phyloP scores from a whole-genome alignment of 140 eudicot species.

The Anethum foeniculum region DNA sequence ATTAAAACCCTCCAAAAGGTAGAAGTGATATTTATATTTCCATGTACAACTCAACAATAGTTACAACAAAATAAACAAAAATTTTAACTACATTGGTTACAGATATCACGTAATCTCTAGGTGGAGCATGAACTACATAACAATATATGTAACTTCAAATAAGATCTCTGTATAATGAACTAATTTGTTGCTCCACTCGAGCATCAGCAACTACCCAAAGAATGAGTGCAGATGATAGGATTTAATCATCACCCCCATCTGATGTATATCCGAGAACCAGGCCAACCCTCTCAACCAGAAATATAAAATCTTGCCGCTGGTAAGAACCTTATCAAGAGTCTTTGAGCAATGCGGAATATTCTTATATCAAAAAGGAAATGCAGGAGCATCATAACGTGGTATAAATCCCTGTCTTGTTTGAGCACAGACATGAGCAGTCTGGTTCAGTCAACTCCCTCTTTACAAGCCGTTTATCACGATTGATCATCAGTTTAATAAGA shows the following conservation, averaged over 20 bases:
- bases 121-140: neutral
- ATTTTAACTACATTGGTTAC: neutral
- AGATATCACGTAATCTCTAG: neutral
- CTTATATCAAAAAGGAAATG: neutral
- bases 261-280: neutral
- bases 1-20: neutral
- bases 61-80: neutral
- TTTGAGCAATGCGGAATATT: neutral
- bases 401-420: conserved; percentile 58
- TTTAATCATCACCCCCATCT: neutral
- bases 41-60: neutral
- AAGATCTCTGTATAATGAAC: neutral
- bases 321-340: neutral
- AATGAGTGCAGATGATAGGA: neutral
- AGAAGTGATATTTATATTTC: neutral
- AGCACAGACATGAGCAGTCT: conserved; percentile 88
- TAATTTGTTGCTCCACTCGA: neutral
- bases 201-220: neutral
- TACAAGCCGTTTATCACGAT: conserved; percentile 80
- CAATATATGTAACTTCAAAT: neutral
- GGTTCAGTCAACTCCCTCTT: conserved; percentile 51
- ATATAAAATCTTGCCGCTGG: neutral
- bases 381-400: conserved; percentile 26
- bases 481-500: conserved; percentile 71
- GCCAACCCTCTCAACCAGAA: neutral